Evolutionary conservation across 208 protist genomes (phyloP).

Genomic region (Vickermania ingenoplastis): DNA sequence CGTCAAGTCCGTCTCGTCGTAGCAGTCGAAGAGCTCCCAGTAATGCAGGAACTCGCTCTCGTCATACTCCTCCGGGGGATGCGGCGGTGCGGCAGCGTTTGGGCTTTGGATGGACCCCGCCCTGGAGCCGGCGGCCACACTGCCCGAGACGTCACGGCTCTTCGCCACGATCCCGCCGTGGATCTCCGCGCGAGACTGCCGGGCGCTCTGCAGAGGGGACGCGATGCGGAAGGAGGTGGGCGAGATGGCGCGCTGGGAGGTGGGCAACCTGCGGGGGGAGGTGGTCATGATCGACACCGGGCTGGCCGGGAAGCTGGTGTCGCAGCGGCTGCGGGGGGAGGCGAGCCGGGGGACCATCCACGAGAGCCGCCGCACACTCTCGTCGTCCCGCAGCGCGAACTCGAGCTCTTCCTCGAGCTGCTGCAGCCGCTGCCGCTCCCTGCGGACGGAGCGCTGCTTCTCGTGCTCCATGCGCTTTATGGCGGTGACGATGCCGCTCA

Average conservation of each 20-base stretch:
- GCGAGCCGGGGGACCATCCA: not conserved
- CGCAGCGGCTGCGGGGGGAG: not conserved
- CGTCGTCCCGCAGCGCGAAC: not conserved
- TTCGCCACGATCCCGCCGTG: too few relatives aligned
- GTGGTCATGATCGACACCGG: not conserved
- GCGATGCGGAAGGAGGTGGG: too few relatives aligned
- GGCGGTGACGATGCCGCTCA: not conserved
- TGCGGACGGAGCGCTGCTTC: not conserved
- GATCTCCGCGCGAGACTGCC: too few relatives aligned
- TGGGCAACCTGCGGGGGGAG: too few relatives aligned
- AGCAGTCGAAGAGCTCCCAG: not conserved
- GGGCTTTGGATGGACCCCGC: too few relatives aligned
- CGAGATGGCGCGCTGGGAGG: too few relatives aligned
- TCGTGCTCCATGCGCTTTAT: not conserved
- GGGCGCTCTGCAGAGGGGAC: too few relatives aligned
- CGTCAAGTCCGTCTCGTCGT: not conserved
- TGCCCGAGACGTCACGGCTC: too few relatives aligned
- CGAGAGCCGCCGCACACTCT: not conserved
- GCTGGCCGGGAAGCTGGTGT: not conserved
- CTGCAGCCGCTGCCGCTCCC: not conserved
- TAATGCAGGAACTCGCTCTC: not conserved
- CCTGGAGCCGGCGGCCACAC: too few relatives aligned
- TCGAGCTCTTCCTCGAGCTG: not conserved
- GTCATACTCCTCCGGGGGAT: not conserved
- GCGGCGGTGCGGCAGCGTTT: not conserved